Conservation (phyloP, 2,329 filamentous ascomycete species). For the Fusarium goolgardi region DNA sequence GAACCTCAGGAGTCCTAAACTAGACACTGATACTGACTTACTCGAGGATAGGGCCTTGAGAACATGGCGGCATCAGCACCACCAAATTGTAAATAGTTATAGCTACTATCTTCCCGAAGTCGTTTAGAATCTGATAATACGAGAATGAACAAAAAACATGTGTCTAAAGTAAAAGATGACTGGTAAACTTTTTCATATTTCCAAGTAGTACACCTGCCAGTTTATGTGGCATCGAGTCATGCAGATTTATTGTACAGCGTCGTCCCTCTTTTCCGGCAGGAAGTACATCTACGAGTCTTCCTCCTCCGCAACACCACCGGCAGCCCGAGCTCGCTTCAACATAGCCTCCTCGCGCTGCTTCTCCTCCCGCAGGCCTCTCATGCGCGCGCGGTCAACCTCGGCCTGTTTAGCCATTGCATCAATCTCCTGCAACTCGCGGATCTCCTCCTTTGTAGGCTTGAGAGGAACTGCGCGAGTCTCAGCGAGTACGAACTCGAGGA, state of each 20-base stretch:
- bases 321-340: constrained; percentile 56
- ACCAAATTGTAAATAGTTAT: not conserved
- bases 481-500: constrained; percentile 70
- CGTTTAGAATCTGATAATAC: not conserved
- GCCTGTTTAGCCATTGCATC: constrained; percentile 64
- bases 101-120: not conserved
- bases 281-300: constrained; percentile 44
- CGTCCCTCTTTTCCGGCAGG: constrained; percentile 9
- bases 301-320: constrained; percentile 52
- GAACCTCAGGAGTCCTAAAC: constrained; percentile 6
- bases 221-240: constrained; percentile 41
- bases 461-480: constrained; percentile 71
- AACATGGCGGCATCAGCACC: not conserved
- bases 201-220: constrained; percentile 48
- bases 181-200: constrained; percentile 38
- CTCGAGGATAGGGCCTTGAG: not conserved
- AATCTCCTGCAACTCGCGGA: constrained; percentile 66
- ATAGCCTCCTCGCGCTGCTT: constrained; percentile 70
- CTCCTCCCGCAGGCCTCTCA: constrained; percentile 64
- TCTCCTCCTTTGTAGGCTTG: constrained; percentile 68
- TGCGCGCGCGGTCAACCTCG: constrained; percentile 65
- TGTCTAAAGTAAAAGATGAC: not conserved
- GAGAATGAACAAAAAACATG: not conserved
- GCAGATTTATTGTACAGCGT: constrained; percentile 50
- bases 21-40: constrained; percentile 3